Percentiles rank a stretch among this genome's conserved stretches.
Conservation (phyloP, 148 eudicot species). For the Spergularia marina region DNA sequence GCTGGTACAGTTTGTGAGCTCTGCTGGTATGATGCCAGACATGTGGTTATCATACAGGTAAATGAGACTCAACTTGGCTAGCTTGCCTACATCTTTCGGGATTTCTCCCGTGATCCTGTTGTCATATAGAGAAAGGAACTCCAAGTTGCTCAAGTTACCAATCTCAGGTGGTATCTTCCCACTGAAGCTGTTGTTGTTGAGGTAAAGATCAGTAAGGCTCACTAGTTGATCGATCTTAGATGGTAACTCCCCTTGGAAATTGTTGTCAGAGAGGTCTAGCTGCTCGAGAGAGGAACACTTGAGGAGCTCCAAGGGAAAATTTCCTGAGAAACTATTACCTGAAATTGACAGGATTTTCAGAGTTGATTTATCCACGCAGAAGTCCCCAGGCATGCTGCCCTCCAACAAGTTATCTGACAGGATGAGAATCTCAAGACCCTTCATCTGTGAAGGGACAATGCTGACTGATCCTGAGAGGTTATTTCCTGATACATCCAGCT, state of each 20-base stretch:
- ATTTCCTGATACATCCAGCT: slow-evolving; percentile 65
- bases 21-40: slow-evolving; percentile 68
- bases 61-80: slow-evolving; percentile 47
- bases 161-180: slow-evolving; percentile 64
- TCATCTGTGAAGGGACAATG: slow-evolving; percentile 37
- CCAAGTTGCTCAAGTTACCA: slow-evolving; percentile 68
- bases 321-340: slow-evolving; percentile 52
- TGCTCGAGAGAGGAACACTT: slow-evolving; percentile 56
- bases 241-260: slow-evolving; percentile 57
- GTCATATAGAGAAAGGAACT: slow-evolving; percentile 46
- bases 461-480: slow-evolving; percentile 58
- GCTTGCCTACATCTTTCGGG: slow-evolving; percentile 66
- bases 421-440: slow-evolving; percentile 50
- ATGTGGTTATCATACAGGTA: slow-evolving; percentile 82
- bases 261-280: slow-evolving; percentile 67
- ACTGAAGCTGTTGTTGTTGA: slow-evolving; percentile 77
- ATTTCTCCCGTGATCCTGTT: slow-evolving; percentile 64
- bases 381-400: slow-evolving; percentile 40
- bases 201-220: slow-evolving; percentile 69
- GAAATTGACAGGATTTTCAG: slow-evolving; percentile 47
- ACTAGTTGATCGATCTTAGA: slow-evolving; percentile 44
- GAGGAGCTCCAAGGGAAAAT: slow-evolving; percentile 53
- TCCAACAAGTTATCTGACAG: slow-evolving; percentile 53
- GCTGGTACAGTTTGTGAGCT: slow-evolving; percentile 68
- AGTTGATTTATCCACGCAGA: slow-evolving; percentile 48